These are phyloP conservation scores for Pezicula carpinea DNA, from an alignment of 2,329 filamentous ascomycete species.

Conservation along the genomic window DNA sequence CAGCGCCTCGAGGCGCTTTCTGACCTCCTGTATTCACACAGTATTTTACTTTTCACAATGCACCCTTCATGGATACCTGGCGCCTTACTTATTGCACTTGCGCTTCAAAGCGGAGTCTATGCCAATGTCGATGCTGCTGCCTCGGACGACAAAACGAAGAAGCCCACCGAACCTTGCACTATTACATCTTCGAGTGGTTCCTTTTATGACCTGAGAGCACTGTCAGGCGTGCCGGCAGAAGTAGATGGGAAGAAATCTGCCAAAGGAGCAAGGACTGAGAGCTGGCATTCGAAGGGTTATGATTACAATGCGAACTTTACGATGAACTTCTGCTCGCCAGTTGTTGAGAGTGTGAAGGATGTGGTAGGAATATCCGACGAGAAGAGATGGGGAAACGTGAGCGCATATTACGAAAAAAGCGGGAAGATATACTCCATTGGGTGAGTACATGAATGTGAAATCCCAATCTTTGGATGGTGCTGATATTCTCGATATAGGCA, in stretches of 20 bases:
- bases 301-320: conserved; percentile 76
- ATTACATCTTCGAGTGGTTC: conserved; percentile 22
- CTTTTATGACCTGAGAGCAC: conserved; percentile 29
- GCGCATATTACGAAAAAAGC: conserved; percentile 67
- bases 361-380: conserved; percentile 58
- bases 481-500: conserved; percentile 10
- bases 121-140: conserved; percentile 19
- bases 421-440: conserved; percentile 71
- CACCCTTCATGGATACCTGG: conserved; percentile 20
- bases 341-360: conserved; percentile 60
- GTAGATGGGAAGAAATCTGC: conserved; percentile 31
- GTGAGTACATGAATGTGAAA: conserved; percentile 42
- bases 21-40: conserved; percentile 1
- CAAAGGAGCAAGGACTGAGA: conserved; percentile 53
- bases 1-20: conserved; percentile 20
- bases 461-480: neutral
- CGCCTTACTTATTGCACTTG: conserved; percentile 22
- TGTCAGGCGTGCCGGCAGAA: conserved; percentile 21
- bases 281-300: conserved; percentile 63
- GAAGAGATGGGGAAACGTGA: conserved; percentile 64
- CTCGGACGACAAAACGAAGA: conserved; percentile 21
- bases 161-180: conserved; percentile 26
- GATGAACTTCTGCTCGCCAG: conserved; percentile 73
- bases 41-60: conserved; percentile 15
- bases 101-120: conserved; percentile 18